These are phyloP conservation scores for Megacollybia marginata DNA, from an alignment of 768 basidiomycete species.

Conservation along the genomic window DNA sequence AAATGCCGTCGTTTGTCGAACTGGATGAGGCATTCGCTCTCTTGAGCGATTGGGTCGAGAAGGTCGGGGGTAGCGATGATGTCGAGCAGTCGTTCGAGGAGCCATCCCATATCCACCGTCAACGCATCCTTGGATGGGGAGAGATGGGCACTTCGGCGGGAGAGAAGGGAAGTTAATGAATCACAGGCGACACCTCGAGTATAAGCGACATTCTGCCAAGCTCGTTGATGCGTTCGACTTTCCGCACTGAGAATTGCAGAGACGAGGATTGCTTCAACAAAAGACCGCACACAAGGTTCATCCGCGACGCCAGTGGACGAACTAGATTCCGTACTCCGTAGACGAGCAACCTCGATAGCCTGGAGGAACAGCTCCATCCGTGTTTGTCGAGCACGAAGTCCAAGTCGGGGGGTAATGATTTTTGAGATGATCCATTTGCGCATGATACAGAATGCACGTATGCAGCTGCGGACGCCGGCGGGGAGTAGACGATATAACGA, in stretches of 20 bases:
- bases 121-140: conserved; percentile 42
- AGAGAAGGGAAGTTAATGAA: conserved; percentile 48
- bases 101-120: conserved; percentile 75
- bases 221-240: conserved; percentile 69
- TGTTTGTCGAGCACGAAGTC: conserved; percentile 54
- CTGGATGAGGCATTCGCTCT: conserved; percentile 59
- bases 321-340: conserved; percentile 43
- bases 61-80: conserved; percentile 70
- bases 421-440: conserved; percentile 76
- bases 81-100: conserved; percentile 76
- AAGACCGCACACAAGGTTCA: conserved; percentile 65
- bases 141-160: conserved; percentile 38
- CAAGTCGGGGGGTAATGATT: conserved; percentile 57
- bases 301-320: conserved; percentile 34
- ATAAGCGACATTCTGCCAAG: conserved; percentile 71
- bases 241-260: conserved; percentile 76
- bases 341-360: conserved; percentile 67
- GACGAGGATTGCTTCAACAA: conserved; percentile 69
- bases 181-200: conserved; percentile 57
- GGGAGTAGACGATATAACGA: conserved; percentile 68
- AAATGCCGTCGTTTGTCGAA: conserved; percentile 81
- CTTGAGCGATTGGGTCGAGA: conserved; percentile 45
- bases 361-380: conserved; percentile 69
- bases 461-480: conserved; percentile 66
- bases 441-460: conserved; percentile 68